Percentiles rank a stretch among this genome's conserved stretches.
phyloP scores from a whole-genome alignment of 441 rosid genomes.

The Aleurites moluccanus region DNA sequence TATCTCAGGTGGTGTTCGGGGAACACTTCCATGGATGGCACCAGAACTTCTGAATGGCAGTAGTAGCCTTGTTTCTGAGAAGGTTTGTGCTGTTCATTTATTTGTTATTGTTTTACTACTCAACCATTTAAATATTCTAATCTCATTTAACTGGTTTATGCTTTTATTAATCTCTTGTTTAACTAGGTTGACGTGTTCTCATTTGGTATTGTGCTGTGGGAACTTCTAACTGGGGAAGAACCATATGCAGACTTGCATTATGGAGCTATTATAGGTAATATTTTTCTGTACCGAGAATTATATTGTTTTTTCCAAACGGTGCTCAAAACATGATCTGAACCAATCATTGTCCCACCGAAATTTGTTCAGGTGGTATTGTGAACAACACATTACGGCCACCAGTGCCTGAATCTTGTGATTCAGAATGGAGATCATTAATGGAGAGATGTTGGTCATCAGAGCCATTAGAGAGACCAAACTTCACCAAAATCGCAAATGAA shows the following conservation, averaged over 20 bases:
- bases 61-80: conserved; percentile 69
- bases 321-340: neutral
- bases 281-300: neutral
- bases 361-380: conserved; percentile 56
- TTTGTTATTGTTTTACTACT: neutral
- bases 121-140: neutral
- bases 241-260: conserved; percentile 73
- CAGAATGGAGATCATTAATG: conserved; percentile 63
- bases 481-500: conserved; percentile 48
- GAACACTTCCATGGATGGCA: conserved; percentile 82
- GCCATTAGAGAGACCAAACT: conserved; percentile 55
- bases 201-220: conserved; percentile 70
- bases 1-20: conserved; percentile 71
- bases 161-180: conserved; percentile 5
- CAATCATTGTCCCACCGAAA: neutral
- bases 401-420: conserved; percentile 54
- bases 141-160: neutral
- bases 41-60: conserved; percentile 66
- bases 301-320: neutral
- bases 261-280: conserved; percentile 60
- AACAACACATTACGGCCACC: conserved; percentile 66
- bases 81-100: conserved; percentile 35
- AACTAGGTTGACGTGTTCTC: conserved; percentile 72
- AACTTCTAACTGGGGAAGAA: conserved; percentile 68
- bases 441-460: conserved; percentile 73